Evolutionary conservation across 495 filamentous ascomycete genomes (phyloP), one percentile per base, ranked within the genome.

Genomic region (Letharia lupina): DNA sequence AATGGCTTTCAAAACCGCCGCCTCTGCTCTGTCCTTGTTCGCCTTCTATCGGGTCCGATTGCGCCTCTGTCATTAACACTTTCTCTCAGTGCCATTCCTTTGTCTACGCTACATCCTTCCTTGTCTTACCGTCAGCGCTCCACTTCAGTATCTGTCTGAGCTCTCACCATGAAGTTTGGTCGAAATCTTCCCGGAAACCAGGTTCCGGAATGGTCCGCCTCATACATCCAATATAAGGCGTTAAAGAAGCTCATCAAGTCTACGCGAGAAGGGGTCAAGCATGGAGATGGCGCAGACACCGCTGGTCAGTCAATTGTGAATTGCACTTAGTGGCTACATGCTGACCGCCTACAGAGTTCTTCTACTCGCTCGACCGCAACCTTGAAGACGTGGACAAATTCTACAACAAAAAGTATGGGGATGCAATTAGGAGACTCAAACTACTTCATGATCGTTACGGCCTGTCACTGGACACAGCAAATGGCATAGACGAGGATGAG

Each of bases 201-300:
- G 73, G 94, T 98, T 64, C 94, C 94, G 15, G 94, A 98, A 77
- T 98, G 93, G 93, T 89, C 93, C 64, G 77, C 87, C 44, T 86
- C 83, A 23, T 98, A 98, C 72, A 96, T 98, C 78, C 88, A 96
- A 74, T 98, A 98, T 81, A 98, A 97, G 75, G 84, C 87, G 47
- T 78, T 98, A 73, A 98, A 98, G 79, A 93, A 94, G 80, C 82
- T 96, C 56, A 91, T 98, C 76, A 97, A 95, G 76, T 82, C 86
- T 7, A 87, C 85, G 18, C 81, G 84, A 33, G 83, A 80, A 50
- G 80, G 83, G 60, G 79, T 81, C 18, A 87, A 86, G 74, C 79
- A 82, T 68, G 88, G 87, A 63, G 83, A 89, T 63, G 83, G 89
- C 66, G 83, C 87, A 39, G 94, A 98, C 80, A 79, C 96, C 73